A percentile compares a stretch with the other conserved stretches of the same genome.
phyloP scores from a whole-genome alignment of 495 filamentous ascomycete species.

The Tetracladium setigerum region DNA sequence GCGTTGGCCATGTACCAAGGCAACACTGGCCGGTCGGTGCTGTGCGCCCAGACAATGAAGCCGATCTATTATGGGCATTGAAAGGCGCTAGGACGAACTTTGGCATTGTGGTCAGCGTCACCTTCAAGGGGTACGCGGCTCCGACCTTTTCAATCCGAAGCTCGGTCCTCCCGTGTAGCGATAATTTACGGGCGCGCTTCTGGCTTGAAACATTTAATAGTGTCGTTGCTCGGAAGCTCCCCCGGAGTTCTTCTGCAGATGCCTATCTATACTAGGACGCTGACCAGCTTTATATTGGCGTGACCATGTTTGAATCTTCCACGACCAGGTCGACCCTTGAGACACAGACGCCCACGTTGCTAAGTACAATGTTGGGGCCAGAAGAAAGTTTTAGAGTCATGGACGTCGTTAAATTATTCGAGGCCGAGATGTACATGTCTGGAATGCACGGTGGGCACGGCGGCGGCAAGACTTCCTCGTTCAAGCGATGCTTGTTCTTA shows the following conservation, averaged over 20 bases:
- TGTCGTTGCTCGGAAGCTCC: conserved; percentile 32
- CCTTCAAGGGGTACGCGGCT: conserved; percentile 42
- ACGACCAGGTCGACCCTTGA: conserved; percentile 21
- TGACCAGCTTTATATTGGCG: conserved; percentile 42
- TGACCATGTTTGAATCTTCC: conserved; percentile 41
- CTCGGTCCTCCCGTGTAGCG: conserved; percentile 41
- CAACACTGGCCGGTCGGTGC: conserved; percentile 38
- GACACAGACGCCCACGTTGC: conserved; percentile 14
- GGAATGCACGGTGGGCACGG: conserved; percentile 53
- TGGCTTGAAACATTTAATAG: conserved; percentile 39
- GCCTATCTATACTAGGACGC: conserved; percentile 54
- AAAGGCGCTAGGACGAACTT: conserved; percentile 58
- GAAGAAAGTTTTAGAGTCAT: conserved; percentile 30
- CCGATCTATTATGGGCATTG: conserved; percentile 52
- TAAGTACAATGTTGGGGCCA: conserved; percentile 28
- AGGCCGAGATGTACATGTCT: conserved; percentile 55
- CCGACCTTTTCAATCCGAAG: conserved; percentile 37
- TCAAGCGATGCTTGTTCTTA: conserved; percentile 60
- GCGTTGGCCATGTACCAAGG: conserved; percentile 43
- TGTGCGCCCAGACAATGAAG: conserved; percentile 39
- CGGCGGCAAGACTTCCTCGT: conserved; percentile 51
- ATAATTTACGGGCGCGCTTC: conserved; percentile 28
- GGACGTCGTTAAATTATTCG: conserved; percentile 46
- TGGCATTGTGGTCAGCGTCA: conserved; percentile 51
- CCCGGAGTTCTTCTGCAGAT: conserved; percentile 42